phyloP scores from a whole-genome alignment of 257 asterid genomes.

The Ilex aquifolium region DNA sequence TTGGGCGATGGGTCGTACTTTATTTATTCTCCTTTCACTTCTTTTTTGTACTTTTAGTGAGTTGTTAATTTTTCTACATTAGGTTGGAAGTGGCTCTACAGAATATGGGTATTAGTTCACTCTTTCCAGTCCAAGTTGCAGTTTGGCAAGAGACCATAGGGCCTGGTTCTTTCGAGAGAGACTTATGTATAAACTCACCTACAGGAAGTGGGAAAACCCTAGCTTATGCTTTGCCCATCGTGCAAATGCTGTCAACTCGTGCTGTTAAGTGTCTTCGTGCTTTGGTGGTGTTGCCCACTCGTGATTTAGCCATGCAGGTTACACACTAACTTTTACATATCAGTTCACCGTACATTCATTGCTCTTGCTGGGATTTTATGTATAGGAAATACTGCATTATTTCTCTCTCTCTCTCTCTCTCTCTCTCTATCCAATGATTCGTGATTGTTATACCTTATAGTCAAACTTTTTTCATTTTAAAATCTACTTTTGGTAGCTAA shows the following conservation, averaged over 20 bases:
- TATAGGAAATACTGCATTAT: not conserved
- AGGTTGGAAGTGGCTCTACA: too few relatives aligned
- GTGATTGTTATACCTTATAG: not conserved
- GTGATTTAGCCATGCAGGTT: constrained; percentile 92
- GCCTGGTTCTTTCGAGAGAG: constrained; percentile 79
- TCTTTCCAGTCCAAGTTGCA: constrained; percentile 85
- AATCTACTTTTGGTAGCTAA: too few relatives aligned
- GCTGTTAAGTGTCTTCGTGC: constrained; percentile 74
- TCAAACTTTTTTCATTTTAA: not conserved
- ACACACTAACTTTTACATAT: not conserved
- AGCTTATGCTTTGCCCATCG: constrained; percentile 83
- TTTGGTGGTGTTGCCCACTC: constrained; percentile 88
- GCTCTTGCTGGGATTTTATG: not conserved
- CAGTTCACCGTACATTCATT: not conserved
- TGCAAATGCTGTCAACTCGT: constrained; percentile 66
- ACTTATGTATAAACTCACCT: constrained; percentile 80
- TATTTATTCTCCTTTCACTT: not conserved
- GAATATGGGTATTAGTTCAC: constrained; percentile 55
- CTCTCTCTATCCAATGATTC: not conserved
- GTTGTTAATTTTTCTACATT: constrained; percentile 11
- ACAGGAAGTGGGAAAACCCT: constrained; percentile 96
- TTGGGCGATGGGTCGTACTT: too few relatives aligned
- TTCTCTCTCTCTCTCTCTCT: too few relatives aligned
- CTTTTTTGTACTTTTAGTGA: not conserved
- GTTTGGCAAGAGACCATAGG: constrained; percentile 94